Evolutionary conservation across 1,284 basidiomycete species (phyloP).

Genomic region (Ceratobasidium sp.): DNA sequence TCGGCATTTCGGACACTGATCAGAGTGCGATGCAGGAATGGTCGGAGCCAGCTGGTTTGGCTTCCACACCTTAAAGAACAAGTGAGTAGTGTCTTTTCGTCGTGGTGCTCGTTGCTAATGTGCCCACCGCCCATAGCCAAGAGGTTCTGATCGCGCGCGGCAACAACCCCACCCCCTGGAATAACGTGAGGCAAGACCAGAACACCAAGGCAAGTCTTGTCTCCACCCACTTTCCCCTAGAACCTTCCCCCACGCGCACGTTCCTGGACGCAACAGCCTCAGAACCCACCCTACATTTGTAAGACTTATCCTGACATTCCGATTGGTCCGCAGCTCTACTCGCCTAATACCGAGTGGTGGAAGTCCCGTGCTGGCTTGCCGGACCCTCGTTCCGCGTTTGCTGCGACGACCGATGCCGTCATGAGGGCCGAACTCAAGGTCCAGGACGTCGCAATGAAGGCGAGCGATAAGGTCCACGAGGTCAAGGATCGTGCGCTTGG

Average conservation of each 20-base stretch:
- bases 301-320: conserved; percentile 27
- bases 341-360: conserved; percentile 46
- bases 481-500: conserved; percentile 40
- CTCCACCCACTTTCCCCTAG: background rate
- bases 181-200: conserved; percentile 44
- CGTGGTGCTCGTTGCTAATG: background rate
- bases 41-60: conserved; percentile 45
- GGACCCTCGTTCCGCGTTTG: conserved; percentile 45
- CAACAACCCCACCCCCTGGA: conserved; percentile 45
- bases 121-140: conserved; percentile 30
- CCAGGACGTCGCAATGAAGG: conserved; percentile 34
- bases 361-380: conserved; percentile 40
- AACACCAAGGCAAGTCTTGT: conserved; percentile 44
- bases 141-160: conserved; percentile 43
- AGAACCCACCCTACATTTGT: conserved; percentile 2
- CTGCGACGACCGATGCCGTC: conserved; percentile 20
- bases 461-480: conserved; percentile 41
- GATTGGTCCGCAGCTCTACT: conserved; percentile 41
- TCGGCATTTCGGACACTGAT: background rate
- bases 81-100: conserved; percentile 32
- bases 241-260: too few relatives aligned
- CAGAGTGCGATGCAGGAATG: conserved; percentile 34
- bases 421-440: conserved; percentile 35
- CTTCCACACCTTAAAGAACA: conserved; percentile 44
- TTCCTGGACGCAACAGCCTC: background rate